A percentile compares a stretch with the other conserved stretches of the same genome.
Conservation (phyloP, 257 asterid species). For the Nicotiana tomentosiformis region DNA sequence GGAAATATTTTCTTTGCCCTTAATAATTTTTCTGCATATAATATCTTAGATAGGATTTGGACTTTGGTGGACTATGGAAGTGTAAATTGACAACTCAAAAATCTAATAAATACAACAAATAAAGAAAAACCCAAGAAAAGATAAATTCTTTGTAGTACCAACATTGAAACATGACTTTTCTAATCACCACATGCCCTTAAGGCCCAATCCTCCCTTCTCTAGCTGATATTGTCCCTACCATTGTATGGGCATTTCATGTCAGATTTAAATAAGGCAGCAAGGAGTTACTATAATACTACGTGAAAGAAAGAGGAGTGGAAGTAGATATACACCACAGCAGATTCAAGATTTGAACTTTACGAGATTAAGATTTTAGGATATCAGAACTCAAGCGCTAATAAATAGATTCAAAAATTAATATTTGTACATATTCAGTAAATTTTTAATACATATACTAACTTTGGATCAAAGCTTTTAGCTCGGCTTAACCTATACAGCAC, state of each 20-base stretch:
- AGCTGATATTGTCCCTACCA: background rate
- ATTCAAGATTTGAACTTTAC: too few relatives aligned
- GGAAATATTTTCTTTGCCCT: too few relatives aligned
- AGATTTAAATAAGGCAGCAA: background rate
- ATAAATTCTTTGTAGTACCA: background rate
- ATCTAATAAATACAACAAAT: background rate
- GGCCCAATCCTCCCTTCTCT: background rate
- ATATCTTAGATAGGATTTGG: too few relatives aligned
- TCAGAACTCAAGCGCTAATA: too few relatives aligned
- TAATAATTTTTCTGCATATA: too few relatives aligned
- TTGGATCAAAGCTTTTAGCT: too few relatives aligned
- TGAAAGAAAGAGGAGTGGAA: background rate
- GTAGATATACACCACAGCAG: too few relatives aligned
- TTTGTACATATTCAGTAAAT: too few relatives aligned
- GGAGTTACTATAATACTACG: background rate
- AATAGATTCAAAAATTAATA: too few relatives aligned
- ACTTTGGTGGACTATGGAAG: background rate
- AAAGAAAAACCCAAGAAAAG: background rate
- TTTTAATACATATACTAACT: too few relatives aligned
- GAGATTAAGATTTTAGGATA: too few relatives aligned
- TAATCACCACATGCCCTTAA: background rate
- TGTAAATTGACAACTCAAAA: constrained; percentile 6
- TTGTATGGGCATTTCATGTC: background rate
- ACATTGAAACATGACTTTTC: background rate
- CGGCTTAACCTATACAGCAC: too few relatives aligned